These are phyloP conservation scores for Fusarium dlaminii DNA, from an alignment of 2,329 filamentous ascomycete genomes.

Conservation along the genomic window DNA sequence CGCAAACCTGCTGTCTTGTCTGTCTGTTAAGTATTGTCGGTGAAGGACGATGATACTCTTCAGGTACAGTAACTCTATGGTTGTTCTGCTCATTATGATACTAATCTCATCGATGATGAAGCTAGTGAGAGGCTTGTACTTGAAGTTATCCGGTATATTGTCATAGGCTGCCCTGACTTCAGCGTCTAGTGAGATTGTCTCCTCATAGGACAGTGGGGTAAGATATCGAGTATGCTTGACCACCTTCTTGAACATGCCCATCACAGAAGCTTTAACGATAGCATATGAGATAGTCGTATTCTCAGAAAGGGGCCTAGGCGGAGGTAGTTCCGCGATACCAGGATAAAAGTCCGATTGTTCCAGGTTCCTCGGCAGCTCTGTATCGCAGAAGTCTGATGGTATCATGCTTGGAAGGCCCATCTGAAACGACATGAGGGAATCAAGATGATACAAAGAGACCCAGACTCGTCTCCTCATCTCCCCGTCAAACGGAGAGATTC, in stretches of 20 bases:
- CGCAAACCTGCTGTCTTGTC: conserved; percentile 13
- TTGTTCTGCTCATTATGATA: conserved; percentile 41
- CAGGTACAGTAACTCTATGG: conserved; percentile 45
- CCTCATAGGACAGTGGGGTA: not conserved
- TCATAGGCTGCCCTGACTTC: conserved; percentile 35
- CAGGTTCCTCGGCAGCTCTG: conserved; percentile 32
- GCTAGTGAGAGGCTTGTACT: conserved; percentile 35
- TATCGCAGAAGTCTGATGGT: conserved; percentile 33
- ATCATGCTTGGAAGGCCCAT: conserved; percentile 61
- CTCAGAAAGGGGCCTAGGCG: conserved; percentile 26
- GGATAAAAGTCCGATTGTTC: conserved; percentile 31
- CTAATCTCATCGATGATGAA: conserved; percentile 42
- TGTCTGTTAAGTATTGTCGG: conserved; percentile 38
- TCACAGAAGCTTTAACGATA: conserved; percentile 43
- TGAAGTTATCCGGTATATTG: conserved; percentile 38
- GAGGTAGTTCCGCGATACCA: conserved; percentile 13
- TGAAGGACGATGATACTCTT: conserved; percentile 49
- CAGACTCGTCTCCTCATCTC: conserved; percentile 61
- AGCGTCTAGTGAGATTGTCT: conserved; percentile 32
- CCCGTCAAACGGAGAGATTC: conserved; percentile 54
- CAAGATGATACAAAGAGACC: conserved; percentile 55
- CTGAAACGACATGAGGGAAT: conserved; percentile 57
- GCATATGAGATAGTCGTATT: conserved; percentile 38
- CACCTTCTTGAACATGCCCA: conserved; percentile 41
- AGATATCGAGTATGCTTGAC: conserved; percentile 32